Base-by-base conservation (phyloP, 331 rosid species). In the Quercus lobata region DNA sequence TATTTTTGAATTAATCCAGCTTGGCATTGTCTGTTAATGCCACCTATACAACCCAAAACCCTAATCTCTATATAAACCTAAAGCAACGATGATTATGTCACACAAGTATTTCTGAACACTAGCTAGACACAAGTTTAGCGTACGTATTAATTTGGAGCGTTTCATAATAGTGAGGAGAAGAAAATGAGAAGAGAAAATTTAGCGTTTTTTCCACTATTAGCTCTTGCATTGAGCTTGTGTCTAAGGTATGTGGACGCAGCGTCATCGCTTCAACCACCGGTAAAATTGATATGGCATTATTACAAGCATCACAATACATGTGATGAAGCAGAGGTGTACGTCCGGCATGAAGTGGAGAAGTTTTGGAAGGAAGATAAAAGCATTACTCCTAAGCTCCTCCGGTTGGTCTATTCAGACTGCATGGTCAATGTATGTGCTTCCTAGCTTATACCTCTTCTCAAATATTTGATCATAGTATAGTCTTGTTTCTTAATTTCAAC, bases 391-490 rank as follows among this genome's bases (percentile, higher is more conserved):
- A 86, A 87, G 86, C 88, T 93, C 76, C 91, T 89, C 15, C 90
- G 93, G 21, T 69, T 93, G 88, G 83, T 83, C 61, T 93, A 79
- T 68, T 56, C 94, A 0, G 94, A 91, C 69, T 93, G 97, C 86
- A 88, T 91, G 29, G 80, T 89, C 68, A 81, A 78, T 5, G 92
- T 89, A 88, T 54, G 93, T 88, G 68, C 57, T 7, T 44, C 29
- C 11, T 41, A 41, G 46, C 11, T 68, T 29, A 17, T 3, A 49
- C 25, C 18, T 24, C 53, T 2, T 37, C 41, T 30, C 14, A 8
- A 16, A 10, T 77, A 21, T 56, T 6, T 71, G 4, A 5, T 60
- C 7, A 27, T 35, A 3, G 72, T 52, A 22, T n/a, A 21, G 58
- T 68, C 61, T 6, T 21, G 57, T 61, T 25, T 53, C 62, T 29